These are phyloP conservation scores for Echites panduratus DNA, from an alignment of 257 asterid species.

Conservation along the genomic window DNA sequence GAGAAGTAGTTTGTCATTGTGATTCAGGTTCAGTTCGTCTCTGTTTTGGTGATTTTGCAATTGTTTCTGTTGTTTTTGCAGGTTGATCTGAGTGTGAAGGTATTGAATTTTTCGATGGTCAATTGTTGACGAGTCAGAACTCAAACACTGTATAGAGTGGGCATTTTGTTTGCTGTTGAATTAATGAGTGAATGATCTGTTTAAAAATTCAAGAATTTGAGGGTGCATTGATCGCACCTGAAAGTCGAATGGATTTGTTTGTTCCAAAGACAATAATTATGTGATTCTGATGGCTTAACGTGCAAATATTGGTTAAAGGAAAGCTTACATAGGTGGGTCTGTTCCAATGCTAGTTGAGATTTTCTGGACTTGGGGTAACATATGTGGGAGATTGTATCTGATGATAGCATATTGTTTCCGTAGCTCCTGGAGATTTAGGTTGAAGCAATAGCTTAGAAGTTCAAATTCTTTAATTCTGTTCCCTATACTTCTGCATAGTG, in stretches of 20 bases:
- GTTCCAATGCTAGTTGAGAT: constrained; percentile 37
- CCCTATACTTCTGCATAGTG: constrained; percentile 12
- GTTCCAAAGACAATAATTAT: constrained; percentile 8
- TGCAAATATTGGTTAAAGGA: constrained; percentile 19
- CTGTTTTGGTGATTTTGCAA: constrained; percentile 16
- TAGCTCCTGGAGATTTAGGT: constrained; percentile 36
- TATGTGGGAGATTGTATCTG: constrained; percentile 35
- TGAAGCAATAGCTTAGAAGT: constrained; percentile 33
- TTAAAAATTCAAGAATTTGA: not conserved
- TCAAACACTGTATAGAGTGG: constrained; percentile 4
- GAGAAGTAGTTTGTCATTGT: not conserved
- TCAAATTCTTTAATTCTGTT: constrained; percentile 15
- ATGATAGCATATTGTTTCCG: constrained; percentile 36
- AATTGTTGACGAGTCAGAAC: constrained; percentile 18
- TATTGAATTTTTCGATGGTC: constrained; percentile 19
- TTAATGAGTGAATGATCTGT: constrained; percentile 23
- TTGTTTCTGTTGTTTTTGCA: constrained; percentile 41
- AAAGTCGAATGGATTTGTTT: constrained; percentile 1
- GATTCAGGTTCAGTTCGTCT: not conserved
- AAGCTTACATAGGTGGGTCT: constrained; percentile 24
- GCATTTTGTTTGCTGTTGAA: constrained; percentile 23
- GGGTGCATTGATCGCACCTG: constrained; percentile 14
- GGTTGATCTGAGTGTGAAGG: constrained; percentile 48
- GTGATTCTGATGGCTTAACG: constrained; percentile 21
- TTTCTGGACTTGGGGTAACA: constrained; percentile 35